These are phyloP conservation scores for Stephanodiscus triporus DNA, from an alignment of 108 stramenopile species.

Conservation along the genomic window DNA sequence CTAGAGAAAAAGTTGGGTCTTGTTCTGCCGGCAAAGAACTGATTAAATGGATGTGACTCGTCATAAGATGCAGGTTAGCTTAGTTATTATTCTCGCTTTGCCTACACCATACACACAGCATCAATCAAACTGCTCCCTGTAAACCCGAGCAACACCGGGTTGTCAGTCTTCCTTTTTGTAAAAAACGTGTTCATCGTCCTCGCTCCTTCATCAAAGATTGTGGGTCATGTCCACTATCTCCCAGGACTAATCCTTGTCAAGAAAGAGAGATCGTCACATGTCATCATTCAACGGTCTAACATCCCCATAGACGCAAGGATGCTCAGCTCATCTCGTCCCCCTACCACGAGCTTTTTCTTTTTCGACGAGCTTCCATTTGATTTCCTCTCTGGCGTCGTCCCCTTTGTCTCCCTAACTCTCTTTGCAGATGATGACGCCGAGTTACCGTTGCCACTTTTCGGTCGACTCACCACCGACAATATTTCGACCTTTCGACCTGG, in stretches of 20 bases:
- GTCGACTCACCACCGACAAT: background rate
- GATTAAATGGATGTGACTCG: background rate
- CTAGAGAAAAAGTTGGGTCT: constrained; percentile 23
- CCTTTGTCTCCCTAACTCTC: constrained; percentile 4
- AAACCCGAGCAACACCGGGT: no score
- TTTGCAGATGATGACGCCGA: background rate
- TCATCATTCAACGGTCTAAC: no score
- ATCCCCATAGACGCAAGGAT: constrained; percentile 46
- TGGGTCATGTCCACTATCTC: no score
- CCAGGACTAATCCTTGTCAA: no score
- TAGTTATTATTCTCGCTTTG: no score
- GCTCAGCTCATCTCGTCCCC: constrained; percentile 43
- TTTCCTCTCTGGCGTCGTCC: background rate
- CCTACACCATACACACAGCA: no score
- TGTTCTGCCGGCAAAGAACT: constrained; percentile 16
- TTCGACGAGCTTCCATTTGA: background rate
- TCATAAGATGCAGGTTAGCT: no score
- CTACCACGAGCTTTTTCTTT: constrained; percentile 32
- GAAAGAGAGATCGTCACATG: no score
- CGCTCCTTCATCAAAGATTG: no score
- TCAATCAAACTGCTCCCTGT: no score
- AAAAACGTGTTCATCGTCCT: no score
- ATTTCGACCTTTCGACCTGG: background rate
- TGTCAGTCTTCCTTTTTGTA: no score
- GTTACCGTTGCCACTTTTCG: background rate